Evolutionary conservation across 306 rosid genomes (phyloP).

Genomic region (Lablab purpureus): DNA sequence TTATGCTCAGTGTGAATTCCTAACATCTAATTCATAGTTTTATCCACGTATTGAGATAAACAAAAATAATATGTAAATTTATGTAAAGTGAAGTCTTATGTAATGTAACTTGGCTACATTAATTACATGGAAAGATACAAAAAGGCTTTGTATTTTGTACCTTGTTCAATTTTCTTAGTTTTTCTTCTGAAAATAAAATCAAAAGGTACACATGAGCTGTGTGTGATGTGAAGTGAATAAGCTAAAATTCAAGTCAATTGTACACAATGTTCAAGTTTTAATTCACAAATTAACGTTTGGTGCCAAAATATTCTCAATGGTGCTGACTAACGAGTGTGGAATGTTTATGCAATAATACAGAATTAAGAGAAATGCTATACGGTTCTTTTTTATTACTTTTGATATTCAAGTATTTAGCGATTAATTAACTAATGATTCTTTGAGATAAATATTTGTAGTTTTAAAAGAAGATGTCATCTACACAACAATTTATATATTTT

Average conservation of each 20-base stretch:
- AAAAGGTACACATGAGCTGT: neutral
- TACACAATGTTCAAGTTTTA: no score
- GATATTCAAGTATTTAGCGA: neutral
- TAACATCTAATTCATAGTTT: neutral
- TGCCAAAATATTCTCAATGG: no score
- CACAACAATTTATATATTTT: no score
- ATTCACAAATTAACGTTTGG: no score
- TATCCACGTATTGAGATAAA: neutral
- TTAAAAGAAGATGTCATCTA: no score
- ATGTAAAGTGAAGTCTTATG: neutral
- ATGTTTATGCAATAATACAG: neutral
- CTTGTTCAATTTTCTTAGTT: neutral
- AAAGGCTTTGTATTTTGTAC: neutral
- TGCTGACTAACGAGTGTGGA: neutral
- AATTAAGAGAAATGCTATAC: neutral
- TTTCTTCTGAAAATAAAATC: neutral
- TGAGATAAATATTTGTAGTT: neutral
- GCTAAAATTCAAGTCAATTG: no score
- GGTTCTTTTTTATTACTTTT: neutral
- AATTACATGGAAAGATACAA: neutral
- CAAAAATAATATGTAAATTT: neutral
- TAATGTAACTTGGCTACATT: neutral
- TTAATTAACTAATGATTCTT: neutral
- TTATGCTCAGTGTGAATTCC: no score
- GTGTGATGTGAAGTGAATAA: no score